Conservation (phyloP, 805 yeast genomes). For the Candida loeiensis region DNA sequence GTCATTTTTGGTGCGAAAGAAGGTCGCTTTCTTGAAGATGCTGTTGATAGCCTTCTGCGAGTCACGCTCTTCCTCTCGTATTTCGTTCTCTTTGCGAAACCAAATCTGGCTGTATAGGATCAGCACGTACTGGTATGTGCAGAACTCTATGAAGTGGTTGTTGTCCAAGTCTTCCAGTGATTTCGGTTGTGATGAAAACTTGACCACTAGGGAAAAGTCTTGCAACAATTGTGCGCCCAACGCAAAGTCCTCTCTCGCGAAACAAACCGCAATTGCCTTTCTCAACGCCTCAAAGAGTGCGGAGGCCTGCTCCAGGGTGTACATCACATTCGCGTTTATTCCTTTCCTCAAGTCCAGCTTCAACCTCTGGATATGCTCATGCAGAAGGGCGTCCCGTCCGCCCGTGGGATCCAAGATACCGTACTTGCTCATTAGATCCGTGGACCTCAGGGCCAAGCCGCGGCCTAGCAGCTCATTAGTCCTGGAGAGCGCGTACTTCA, state of each 20-base stretch:
- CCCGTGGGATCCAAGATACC: background rate
- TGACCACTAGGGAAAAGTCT: slow-evolving; percentile 6
- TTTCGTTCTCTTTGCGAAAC: slow-evolving; percentile 15
- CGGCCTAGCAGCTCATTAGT: background rate
- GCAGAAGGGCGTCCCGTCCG: background rate
- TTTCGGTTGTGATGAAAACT: slow-evolving; percentile 24
- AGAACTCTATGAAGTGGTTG: slow-evolving; percentile 28
- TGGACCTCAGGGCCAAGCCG: background rate
- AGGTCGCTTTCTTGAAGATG: slow-evolving; percentile 21
- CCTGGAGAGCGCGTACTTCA: background rate
- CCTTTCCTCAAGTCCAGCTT: background rate
- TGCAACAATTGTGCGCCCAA: slow-evolving; percentile 4
- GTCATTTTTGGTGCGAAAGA: slow-evolving; percentile 22
- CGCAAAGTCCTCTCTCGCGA: slow-evolving; percentile 2
- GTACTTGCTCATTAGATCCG: background rate
- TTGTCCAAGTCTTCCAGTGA: slow-evolving; percentile 17
- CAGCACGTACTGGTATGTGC: slow-evolving; percentile 23
- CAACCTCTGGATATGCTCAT: background rate
- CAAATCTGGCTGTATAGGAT: slow-evolving; percentile 21
- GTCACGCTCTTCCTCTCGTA: slow-evolving; percentile 7
- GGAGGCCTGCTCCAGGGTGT: background rate
- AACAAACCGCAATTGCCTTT: background rate
- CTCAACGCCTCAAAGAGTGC: background rate
- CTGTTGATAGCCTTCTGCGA: slow-evolving; percentile 11
- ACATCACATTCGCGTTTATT: background rate